Percentiles rank a stretch among this genome's conserved stretches.
These are phyloP conservation scores for Geotrichum histeridarum DNA, from an alignment of 1,139 yeast genomes.

Conservation along the genomic window DNA sequence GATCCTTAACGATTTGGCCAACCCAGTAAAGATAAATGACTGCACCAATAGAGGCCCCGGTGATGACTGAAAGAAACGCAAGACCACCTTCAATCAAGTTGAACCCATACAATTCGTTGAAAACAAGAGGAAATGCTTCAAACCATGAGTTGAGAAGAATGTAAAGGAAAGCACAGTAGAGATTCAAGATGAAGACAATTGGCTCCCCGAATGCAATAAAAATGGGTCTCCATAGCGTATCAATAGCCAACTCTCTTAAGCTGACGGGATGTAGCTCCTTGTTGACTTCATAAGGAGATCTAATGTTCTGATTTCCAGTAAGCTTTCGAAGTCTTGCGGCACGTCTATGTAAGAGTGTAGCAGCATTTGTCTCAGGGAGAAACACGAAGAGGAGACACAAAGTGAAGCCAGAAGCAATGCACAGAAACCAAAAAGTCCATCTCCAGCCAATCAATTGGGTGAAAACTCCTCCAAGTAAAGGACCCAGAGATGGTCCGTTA, in stretches of 20 bases:
- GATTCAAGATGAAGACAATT: constrained; percentile 36
- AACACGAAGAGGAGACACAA: constrained; percentile 38
- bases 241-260: constrained; percentile 31
- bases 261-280: constrained; percentile 23
- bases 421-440: constrained; percentile 46
- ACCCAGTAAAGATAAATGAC: constrained; percentile 15
- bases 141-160: constrained; percentile 54
- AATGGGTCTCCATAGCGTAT: constrained; percentile 47
- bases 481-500: constrained; percentile 62
- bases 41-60: constrained; percentile 41
- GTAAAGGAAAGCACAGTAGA: constrained; percentile 52
- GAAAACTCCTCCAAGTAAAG: constrained; percentile 59
- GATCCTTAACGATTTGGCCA: background rate
- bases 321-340: constrained; percentile 45
- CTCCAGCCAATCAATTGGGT: constrained; percentile 35
- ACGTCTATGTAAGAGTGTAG: constrained; percentile 44
- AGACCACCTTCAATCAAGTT: constrained; percentile 48
- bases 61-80: constrained; percentile 43
- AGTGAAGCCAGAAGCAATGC: constrained; percentile 40
- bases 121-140: constrained; percentile 59
- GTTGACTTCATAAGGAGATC: constrained; percentile 42
- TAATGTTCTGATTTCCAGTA: constrained; percentile 41
- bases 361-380: constrained; percentile 50
- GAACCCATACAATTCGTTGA: constrained; percentile 43
- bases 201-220: constrained; percentile 39